phyloP scores from a whole-genome alignment of 805 yeast genomes.

The Tetrapisispora phaffii region DNA sequence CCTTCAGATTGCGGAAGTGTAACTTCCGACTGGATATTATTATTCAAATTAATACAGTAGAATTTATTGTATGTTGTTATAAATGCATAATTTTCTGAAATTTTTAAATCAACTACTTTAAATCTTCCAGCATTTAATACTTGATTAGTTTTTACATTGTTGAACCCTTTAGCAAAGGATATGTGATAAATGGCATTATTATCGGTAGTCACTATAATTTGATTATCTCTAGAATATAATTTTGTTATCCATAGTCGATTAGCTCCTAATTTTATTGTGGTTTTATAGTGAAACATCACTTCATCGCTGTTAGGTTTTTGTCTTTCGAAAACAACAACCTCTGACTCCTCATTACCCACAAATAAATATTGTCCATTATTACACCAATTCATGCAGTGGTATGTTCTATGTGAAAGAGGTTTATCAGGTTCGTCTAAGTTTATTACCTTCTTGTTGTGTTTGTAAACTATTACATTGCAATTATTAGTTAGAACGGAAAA shows the following conservation, averaged over 20 bases:
- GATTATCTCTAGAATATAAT: constrained; percentile 10
- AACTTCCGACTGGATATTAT: neutral
- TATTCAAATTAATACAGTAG: neutral
- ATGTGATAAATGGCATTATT: constrained; percentile 19
- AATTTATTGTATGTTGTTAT: constrained; percentile 7
- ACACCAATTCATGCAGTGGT: constrained; percentile 23
- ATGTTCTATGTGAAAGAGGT: constrained; percentile 11
- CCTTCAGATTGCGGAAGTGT: constrained; percentile 1
- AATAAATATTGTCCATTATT: constrained; percentile 14
- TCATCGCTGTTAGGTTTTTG: neutral
- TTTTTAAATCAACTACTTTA: constrained; percentile 14
- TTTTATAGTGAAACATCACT: neutral
- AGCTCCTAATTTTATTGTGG: neutral
- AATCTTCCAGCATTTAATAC: constrained; percentile 12
- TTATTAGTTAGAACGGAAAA: constrained; percentile 25
- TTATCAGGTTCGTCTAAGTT: constrained; percentile 17
- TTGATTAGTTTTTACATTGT: neutral
- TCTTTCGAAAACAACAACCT: constrained; percentile 11
- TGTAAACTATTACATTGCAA: constrained; percentile 19
- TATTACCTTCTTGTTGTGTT: constrained; percentile 7
- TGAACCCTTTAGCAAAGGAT: neutral
- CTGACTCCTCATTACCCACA: constrained; percentile 23
- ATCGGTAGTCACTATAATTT: constrained; percentile 10
- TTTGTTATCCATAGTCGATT: constrained; percentile 15
- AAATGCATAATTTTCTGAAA: constrained; percentile 8